Percentiles rank a stretch among this genome's conserved stretches.
Evolutionary conservation across 768 basidiomycete species (phyloP).

Genomic region (Lactarius akahatsu): DNA sequence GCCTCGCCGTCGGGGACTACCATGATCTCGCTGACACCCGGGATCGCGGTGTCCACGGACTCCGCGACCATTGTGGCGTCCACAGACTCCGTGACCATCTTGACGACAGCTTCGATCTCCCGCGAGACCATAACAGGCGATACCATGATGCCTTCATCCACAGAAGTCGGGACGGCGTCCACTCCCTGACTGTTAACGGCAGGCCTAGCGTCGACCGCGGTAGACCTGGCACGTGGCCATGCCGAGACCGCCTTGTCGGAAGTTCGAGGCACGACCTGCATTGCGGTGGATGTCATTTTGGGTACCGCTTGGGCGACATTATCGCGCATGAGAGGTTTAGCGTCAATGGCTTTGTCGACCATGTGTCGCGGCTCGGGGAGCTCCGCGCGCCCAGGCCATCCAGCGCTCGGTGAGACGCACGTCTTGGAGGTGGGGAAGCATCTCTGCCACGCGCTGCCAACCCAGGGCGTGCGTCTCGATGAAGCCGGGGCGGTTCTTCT

Average conservation of each 20-base stretch:
- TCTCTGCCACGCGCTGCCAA: slow-evolving; percentile 70
- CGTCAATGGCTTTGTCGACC: slow-evolving; percentile 51
- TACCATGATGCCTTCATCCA: slow-evolving; percentile 37
- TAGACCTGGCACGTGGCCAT: slow-evolving; percentile 40
- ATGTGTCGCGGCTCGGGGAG: slow-evolving; percentile 33
- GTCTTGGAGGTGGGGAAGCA: slow-evolving; percentile 69
- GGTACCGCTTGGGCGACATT: slow-evolving; percentile 45
- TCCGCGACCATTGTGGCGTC: slow-evolving; percentile 10
- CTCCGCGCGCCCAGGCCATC: slow-evolving; percentile 35
- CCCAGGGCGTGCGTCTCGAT: slow-evolving; percentile 62
- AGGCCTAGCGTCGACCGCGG: slow-evolving; percentile 56
- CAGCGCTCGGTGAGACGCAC: slow-evolving; percentile 62
- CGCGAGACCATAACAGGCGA: slow-evolving; percentile 32
- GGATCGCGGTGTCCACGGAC: not conserved
- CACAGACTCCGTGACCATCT: slow-evolving; percentile 20
- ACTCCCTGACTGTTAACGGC: slow-evolving; percentile 45
- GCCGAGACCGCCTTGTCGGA: slow-evolving; percentile 43
- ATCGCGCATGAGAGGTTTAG: slow-evolving; percentile 45
- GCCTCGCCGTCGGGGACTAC: slow-evolving; percentile 22
- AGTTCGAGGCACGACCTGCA: slow-evolving; percentile 42
- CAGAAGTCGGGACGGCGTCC: slow-evolving; percentile 42
- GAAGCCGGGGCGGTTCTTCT: slow-evolving; percentile 69
- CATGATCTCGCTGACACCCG: slow-evolving; percentile 26
- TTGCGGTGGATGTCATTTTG: slow-evolving; percentile 36
- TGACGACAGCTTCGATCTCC: slow-evolving; percentile 27